phyloP scores from a whole-genome alignment of 441 rosid genomes.

The Erodium texanum region DNA sequence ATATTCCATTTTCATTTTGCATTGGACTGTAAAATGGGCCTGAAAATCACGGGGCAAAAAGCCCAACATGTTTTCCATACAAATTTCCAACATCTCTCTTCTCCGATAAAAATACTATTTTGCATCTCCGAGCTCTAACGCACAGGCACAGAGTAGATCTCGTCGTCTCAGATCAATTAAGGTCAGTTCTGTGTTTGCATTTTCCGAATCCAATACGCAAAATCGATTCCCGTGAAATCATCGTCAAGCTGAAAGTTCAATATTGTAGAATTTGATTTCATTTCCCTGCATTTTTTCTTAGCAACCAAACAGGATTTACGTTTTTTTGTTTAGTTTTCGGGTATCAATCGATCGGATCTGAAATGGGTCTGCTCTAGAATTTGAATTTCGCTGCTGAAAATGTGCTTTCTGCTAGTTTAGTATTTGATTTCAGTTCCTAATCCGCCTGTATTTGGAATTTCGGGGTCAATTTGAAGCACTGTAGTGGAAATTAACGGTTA shows the following conservation, averaged over 20 bases:
- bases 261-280: neutral
- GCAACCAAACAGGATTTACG: neutral
- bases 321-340: neutral
- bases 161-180: neutral
- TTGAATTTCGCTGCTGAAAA: neutral
- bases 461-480: neutral
- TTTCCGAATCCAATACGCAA: neutral
- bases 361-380: neutral
- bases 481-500: neutral
- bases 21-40: neutral
- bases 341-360: neutral
- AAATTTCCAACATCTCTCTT: neutral
- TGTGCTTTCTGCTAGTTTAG: neutral
- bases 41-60: no score
- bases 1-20: neutral
- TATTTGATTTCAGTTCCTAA: neutral
- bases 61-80: neutral
- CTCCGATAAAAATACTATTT: neutral
- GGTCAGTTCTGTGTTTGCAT: neutral
- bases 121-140: neutral
- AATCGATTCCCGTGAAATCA: neutral
- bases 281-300: neutral
- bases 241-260: neutral
- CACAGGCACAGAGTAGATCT: conserved; percentile 1
- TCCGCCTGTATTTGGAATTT: neutral